phyloP scores from a whole-genome alignment of 768 basidiomycete species.

The Tubosaeta brunneosetosa region DNA sequence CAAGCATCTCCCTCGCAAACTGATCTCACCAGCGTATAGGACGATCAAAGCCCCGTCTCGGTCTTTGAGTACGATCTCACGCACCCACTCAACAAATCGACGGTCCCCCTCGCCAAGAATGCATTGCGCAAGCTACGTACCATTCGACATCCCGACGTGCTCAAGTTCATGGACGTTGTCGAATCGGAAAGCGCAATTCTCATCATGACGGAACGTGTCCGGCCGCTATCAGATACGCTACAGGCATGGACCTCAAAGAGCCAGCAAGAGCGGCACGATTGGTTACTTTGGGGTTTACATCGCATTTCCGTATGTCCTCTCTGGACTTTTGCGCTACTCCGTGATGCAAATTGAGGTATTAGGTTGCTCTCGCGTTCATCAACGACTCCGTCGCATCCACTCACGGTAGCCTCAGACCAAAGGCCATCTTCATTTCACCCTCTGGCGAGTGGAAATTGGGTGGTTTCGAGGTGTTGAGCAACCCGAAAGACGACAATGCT shows the following conservation, averaged over 20 bases:
- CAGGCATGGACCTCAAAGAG: conserved; percentile 58
- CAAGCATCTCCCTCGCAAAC: conserved; percentile 5
- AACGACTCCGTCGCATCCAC: conserved; percentile 81
- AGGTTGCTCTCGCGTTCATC: conserved; percentile 88
- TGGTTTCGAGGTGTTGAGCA: conserved; percentile 89
- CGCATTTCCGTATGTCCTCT: conserved; percentile 64
- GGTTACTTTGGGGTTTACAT: conserved; percentile 92
- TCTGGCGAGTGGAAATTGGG: conserved; percentile 97
- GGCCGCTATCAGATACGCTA: conserved; percentile 62
- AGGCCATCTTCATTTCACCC: conserved; percentile 83
- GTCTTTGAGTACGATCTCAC: conserved; percentile 89
- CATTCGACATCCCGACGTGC: conserved; percentile 90
- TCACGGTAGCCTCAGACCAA: conserved; percentile 73
- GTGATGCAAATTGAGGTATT: conserved; percentile 1
- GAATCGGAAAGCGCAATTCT: conserved; percentile 85
- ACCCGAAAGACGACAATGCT: conserved; percentile 70
- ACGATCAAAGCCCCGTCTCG: conserved; percentile 80
- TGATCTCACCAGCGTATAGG: conserved; percentile 45
- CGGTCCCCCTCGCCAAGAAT: conserved; percentile 79
- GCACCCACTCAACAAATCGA: conserved; percentile 51
- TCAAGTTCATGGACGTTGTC: conserved; percentile 91
- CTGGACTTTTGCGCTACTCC: neutral
- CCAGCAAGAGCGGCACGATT: conserved; percentile 72
- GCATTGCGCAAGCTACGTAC: conserved; percentile 85
- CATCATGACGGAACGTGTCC: conserved; percentile 93